Conservation (phyloP, 1,284 basidiomycete genomes). For the Cutaneotrichosporon sp. region DNA sequence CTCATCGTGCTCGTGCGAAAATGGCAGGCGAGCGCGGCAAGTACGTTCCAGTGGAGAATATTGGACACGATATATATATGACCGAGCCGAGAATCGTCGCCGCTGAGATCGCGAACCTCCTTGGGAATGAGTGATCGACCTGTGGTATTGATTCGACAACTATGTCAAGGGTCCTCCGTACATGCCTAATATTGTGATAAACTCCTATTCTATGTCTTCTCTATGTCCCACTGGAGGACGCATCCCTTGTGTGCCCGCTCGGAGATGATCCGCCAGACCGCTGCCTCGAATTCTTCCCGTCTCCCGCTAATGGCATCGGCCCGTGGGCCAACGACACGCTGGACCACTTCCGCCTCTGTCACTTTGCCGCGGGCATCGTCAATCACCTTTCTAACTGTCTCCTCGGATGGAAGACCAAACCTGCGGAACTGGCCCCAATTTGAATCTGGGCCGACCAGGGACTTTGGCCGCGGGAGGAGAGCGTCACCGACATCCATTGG, state of each 20-base stretch:
- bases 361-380: slow-evolving; percentile 36
- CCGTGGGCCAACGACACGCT: slow-evolving; percentile 27
- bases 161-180: too few species aligned
- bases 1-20: background rate
- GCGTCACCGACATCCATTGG: slow-evolving; percentile 11
- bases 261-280: background rate
- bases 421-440: slow-evolving; percentile 46
- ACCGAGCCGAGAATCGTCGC: slow-evolving; percentile 5
- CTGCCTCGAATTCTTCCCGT: slow-evolving; percentile 20
- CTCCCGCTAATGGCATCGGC: slow-evolving; percentile 25
- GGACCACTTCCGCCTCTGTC: slow-evolving; percentile 36
- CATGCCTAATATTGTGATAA: too few species aligned
- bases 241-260: background rate
- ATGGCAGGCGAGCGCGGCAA: background rate
- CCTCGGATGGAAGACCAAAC: slow-evolving; percentile 45
- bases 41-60: slow-evolving; percentile 5
- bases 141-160: too few species aligned
- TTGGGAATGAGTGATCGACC: slow-evolving; percentile 24
- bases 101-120: slow-evolving; percentile 50
- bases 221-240: background rate
- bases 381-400: slow-evolving; percentile 32
- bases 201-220: background rate
- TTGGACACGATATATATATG: slow-evolving; percentile 1
- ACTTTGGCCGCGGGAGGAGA: background rate
- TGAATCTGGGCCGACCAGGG: slow-evolving; percentile 20